Evolutionary conservation across 2,329 filamentous ascomycete genomes (phyloP).

Genomic region (Macrophomina pseudophaseolina): DNA sequence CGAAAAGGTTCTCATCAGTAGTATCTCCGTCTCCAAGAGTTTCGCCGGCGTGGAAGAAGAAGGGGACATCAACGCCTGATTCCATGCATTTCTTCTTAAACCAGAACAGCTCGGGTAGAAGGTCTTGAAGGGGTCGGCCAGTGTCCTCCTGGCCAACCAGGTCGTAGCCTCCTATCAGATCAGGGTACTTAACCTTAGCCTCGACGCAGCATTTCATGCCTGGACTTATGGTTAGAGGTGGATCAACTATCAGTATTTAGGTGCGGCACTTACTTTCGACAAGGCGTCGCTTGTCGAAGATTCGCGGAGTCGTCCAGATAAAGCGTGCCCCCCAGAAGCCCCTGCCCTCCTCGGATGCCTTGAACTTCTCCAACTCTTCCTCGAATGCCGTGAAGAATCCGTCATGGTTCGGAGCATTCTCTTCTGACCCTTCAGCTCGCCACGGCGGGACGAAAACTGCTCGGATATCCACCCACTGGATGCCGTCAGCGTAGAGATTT

Average conservation of each 20-base stretch:
- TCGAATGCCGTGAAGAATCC: slow-evolving; percentile 74
- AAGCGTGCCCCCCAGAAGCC: slow-evolving; percentile 83
- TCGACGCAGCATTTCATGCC: slow-evolving; percentile 85
- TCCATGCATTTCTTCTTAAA: slow-evolving; percentile 84
- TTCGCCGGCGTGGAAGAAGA: slow-evolving; percentile 96
- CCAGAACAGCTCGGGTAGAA: slow-evolving; percentile 89
- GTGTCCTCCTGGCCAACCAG: slow-evolving; percentile 86
- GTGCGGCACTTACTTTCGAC: slow-evolving; percentile 60
- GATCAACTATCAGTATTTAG: no score
- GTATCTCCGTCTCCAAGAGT: slow-evolving; percentile 75
- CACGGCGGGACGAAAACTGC: slow-evolving; percentile 76
- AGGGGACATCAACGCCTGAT: slow-evolving; percentile 81
- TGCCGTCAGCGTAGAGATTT: slow-evolving; percentile 77
- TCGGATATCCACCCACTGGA: slow-evolving; percentile 83
- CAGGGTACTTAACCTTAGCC: slow-evolving; percentile 77
- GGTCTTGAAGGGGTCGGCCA: slow-evolving; percentile 74
- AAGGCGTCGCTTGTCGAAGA: slow-evolving; percentile 67
- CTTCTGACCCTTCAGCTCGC: slow-evolving; percentile 67
- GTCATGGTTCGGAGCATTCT: slow-evolving; percentile 69
- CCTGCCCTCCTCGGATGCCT: slow-evolving; percentile 70
- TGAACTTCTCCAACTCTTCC: slow-evolving; percentile 80
- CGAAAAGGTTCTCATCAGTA: slow-evolving; percentile 85
- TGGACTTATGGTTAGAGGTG: slow-evolving; percentile 28
- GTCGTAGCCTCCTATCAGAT: slow-evolving; percentile 86
- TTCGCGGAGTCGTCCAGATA: slow-evolving; percentile 81